Evolutionary conservation across 805 yeast genomes (phyloP).

Genomic region (Saccharomycopsis sp.): DNA sequence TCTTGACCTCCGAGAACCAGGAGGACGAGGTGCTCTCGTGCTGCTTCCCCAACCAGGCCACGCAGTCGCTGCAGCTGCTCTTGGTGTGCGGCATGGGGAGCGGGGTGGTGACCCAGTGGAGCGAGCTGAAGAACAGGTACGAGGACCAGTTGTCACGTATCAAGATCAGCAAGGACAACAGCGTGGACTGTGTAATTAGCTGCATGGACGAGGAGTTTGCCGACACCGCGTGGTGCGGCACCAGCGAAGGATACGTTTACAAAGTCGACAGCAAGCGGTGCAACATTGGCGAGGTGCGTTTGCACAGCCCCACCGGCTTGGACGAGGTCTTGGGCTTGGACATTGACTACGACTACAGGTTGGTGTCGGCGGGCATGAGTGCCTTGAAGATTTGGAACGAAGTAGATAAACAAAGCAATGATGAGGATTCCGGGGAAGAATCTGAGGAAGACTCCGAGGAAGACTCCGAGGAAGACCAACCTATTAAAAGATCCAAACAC

Average conservation of each 20-base stretch:
- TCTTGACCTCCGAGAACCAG: conserved; percentile 73
- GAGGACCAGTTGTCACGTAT: conserved; percentile 76
- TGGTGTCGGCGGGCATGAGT: conserved; percentile 80
- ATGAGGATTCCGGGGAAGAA: conserved; percentile 20
- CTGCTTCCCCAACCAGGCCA: conserved; percentile 48
- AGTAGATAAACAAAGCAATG: too few species aligned
- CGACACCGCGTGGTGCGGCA: conserved; percentile 65
- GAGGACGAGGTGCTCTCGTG: conserved; percentile 85
- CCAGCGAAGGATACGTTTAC: conserved; percentile 64
- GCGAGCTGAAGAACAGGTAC: conserved; percentile 54
- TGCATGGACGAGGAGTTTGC: conserved; percentile 34
- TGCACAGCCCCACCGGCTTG: conserved; percentile 50
- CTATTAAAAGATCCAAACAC: too few species aligned
- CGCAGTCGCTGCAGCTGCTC: conserved; percentile 50
- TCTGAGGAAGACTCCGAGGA: conserved; percentile 20
- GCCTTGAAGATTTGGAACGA: conserved; percentile 70
- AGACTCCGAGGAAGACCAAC: too few species aligned
- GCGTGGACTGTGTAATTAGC: conserved; percentile 54
- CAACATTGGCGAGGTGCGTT: conserved; percentile 52
- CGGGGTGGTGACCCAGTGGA: conserved; percentile 86
- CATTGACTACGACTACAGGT: conserved; percentile 69
- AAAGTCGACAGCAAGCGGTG: conserved; percentile 60
- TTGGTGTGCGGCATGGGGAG: conserved; percentile 79
- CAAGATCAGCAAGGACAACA: conserved; percentile 55
- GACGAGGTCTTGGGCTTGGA: conserved; percentile 78